Base-by-base conservation (phyloP, 2,329 filamentous ascomycete genomes). In the Aquanectria penicillioides region DNA sequence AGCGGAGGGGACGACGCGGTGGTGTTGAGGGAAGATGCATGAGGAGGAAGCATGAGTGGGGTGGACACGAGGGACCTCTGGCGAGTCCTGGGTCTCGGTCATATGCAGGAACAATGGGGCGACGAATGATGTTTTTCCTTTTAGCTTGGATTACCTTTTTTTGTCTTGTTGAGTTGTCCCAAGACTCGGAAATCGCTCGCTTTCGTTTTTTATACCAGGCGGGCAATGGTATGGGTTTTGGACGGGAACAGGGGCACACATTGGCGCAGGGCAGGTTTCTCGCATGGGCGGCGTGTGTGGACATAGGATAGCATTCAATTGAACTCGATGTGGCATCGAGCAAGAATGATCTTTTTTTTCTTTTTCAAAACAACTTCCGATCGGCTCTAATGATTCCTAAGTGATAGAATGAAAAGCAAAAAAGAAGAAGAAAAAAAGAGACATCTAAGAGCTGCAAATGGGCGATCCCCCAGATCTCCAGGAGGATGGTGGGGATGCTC, bases 61-160 rank as follows among this genome's bases (percentile, higher is more conserved):
- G 47, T 18, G 31, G 26, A 38, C 22, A 38, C 25, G 54, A 29
- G 36, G 31, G 47, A 31, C 15, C 41, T 40, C 34, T 26, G 37
- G 43, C 22, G 53, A 52, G 31, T 34, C 37, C 44, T 51, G 48
- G 51, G 53, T 43, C 57, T 66, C 46, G 61, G 38, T 47, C 56
- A 65, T 56, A 70, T 69, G 68, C 66, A 70, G 66, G 67, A 69
- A 69, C 68, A 67, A 63, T 56, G 51, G 57, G 61, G 55, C 52
- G 65, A 65, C 52, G 55, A 54, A 53, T 62, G 57, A 56, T 52
- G 55, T 51, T 31, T 56, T 34, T 50, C 57, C 40, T 46, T 59
- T 62, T 60, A 48, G 51, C 18, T 56, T 49, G 51, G 41, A 51
- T 49, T 29, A 43, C 20, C 20, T 29, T 17, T 54, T 48, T 49